A percentile compares a stretch with the other conserved stretches of the same genome.
Conservation (phyloP, 805 yeast species). For the Saccharomycopsis malanga region DNA sequence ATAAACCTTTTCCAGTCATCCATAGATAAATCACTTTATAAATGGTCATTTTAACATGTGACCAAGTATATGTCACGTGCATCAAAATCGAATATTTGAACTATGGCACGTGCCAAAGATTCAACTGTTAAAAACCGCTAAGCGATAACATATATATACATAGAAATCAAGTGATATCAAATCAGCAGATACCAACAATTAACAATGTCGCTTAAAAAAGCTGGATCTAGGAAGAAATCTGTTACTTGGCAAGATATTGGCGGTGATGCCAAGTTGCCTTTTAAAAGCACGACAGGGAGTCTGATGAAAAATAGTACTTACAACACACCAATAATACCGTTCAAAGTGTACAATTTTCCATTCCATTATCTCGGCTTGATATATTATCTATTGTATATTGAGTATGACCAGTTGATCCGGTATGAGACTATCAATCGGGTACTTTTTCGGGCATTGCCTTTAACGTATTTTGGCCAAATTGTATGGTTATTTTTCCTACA, state of each 20-base stretch:
- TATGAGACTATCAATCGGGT: constrained; percentile 18
- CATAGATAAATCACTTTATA: no score
- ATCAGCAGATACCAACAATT: neutral
- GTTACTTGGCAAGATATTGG: constrained; percentile 18
- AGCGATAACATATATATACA: no score
- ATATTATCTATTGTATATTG: constrained; percentile 17
- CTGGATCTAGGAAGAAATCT: constrained; percentile 12
- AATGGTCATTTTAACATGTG: no score
- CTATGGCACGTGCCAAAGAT: no score
- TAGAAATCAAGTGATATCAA: neutral
- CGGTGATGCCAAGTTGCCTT: no score
- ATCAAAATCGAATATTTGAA: no score
- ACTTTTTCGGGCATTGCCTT: constrained; percentile 16
- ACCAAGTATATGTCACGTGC: no score
- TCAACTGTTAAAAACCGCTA: no score
- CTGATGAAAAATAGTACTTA: neutral
- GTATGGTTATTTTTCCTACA: constrained; percentile 13
- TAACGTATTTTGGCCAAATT: constrained; percentile 18
- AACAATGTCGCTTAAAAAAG: constrained; percentile 1
- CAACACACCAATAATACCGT: neutral
- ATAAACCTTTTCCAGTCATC: no score
- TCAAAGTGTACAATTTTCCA: constrained; percentile 26
- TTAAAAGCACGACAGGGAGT: constrained; percentile 1
- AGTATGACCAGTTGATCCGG: constrained; percentile 18
- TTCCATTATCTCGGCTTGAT: constrained; percentile 27